phyloP scores from a whole-genome alignment of 768 basidiomycete genomes.

The Kwoniella europaea region DNA sequence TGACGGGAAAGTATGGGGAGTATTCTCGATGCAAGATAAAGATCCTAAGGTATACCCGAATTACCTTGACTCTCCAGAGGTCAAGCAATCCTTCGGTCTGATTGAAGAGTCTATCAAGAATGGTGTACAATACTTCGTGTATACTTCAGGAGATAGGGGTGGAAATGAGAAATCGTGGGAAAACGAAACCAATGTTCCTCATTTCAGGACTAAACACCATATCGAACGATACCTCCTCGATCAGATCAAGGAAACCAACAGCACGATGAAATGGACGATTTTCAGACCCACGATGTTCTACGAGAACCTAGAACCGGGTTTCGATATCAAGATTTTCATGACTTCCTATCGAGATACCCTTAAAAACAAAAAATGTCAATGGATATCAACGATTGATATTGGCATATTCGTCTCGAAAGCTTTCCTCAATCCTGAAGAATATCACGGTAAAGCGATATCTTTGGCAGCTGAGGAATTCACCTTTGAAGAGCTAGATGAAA shows the following conservation, averaged over 20 bases:
- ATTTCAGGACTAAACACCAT: conserved; percentile 17
- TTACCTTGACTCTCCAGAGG: neutral
- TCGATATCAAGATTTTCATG: conserved; percentile 8
- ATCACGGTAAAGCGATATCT: conserved; percentile 6
- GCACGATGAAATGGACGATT: conserved; percentile 13
- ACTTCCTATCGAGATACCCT: conserved; percentile 12
- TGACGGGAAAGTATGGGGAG: conserved; percentile 16
- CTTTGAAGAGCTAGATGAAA: conserved; percentile 1
- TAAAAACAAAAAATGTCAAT: neutral
- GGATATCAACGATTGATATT: conserved; percentile 7
- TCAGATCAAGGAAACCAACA: neutral
- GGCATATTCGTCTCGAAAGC: conserved; percentile 13
- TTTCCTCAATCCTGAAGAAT: conserved; percentile 6
- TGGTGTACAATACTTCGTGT: conserved; percentile 8
- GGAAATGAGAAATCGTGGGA: conserved; percentile 10
- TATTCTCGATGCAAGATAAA: conserved; percentile 18
- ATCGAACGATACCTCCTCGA: conserved; percentile 10
- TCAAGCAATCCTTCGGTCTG: conserved; percentile 13
- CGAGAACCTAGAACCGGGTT: conserved; percentile 2
- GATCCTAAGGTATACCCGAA: neutral
- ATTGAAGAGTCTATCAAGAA: conserved; percentile 19
- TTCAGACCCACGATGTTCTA: conserved; percentile 6
- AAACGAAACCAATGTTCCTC: conserved; percentile 14
- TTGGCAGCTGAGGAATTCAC: conserved; percentile 17
- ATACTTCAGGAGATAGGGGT: conserved; percentile 21